Evolutionary conservation across 495 filamentous ascomycete species (phyloP).

Genomic region (Oidiodendron maius): DNA sequence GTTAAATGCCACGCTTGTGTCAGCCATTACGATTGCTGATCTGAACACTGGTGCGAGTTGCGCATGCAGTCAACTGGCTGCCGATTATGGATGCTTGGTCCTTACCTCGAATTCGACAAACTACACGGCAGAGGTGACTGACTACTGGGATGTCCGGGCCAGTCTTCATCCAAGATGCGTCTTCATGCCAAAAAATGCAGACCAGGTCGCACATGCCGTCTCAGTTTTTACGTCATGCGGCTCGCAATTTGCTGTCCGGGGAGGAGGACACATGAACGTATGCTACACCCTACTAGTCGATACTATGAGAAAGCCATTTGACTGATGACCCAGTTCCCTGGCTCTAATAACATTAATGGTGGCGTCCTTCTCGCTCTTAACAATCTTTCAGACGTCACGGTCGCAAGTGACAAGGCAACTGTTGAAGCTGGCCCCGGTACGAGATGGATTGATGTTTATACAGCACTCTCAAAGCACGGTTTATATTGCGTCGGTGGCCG

Average conservation of each 20-base stretch:
- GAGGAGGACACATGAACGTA: conserved; percentile 26
- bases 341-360: conserved; percentile 25
- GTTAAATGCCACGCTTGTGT: no score
- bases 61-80: neutral
- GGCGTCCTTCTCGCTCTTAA: conserved; percentile 29
- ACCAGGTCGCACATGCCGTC: neutral
- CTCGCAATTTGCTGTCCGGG: conserved; percentile 27
- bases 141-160: conserved; percentile 18
- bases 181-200: conserved; percentile 14
- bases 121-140: neutral
- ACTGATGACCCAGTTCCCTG: conserved; percentile 7
- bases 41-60: neutral
- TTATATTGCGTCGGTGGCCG: conserved; percentile 44
- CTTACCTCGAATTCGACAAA: neutral
- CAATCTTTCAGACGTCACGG: conserved; percentile 23
- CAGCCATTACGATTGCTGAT: no score
- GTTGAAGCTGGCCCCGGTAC: conserved; percentile 31
- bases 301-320: neutral
- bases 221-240: neutral
- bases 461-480: conserved; percentile 30
- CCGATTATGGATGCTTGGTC: neutral
- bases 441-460: conserved; percentile 44
- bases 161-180: conserved; percentile 26
- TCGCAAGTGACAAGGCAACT: conserved; percentile 22
- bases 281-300: neutral